Evolutionary conservation across 1,139 yeast species (phyloP).

Genomic region (Hanseniaspora uvarum): DNA sequence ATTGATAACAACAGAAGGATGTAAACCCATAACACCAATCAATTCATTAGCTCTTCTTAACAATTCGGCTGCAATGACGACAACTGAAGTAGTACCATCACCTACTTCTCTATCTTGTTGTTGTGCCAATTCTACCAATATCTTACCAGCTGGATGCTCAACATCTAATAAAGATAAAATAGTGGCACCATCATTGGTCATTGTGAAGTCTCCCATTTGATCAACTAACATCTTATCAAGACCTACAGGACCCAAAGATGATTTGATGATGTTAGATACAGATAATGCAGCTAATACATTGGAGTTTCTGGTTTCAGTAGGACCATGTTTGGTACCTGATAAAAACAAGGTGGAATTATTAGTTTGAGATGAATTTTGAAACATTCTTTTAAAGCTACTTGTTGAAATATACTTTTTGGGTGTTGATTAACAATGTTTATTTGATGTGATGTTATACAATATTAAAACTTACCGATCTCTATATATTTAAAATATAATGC

Average conservation of each 20-base stretch:
- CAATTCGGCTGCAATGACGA: constrained; percentile 86
- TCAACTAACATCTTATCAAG: constrained; percentile 97
- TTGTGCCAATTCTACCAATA: constrained; percentile 91
- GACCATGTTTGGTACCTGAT: constrained; percentile 92
- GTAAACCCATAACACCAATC: constrained; percentile 74
- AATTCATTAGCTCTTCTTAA: constrained; percentile 88
- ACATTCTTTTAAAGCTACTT: constrained; percentile 2
- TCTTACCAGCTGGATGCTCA: constrained; percentile 98
- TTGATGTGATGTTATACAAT: no score
- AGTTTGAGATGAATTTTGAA: constrained; percentile 17
- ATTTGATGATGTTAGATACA: constrained; percentile 93
- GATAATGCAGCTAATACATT: constrained; percentile 93
- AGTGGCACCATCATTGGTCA: constrained; percentile 98
- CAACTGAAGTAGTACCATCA: constrained; percentile 96
- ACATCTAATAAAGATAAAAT: constrained; percentile 83
- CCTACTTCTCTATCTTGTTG: constrained; percentile 99
- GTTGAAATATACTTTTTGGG: no score
- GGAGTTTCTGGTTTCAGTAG: constrained; percentile 93
- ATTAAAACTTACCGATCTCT: no score
- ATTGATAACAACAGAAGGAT: constrained; percentile 94
- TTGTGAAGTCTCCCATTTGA: constrained; percentile 98
- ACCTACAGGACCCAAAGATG: constrained; percentile 96
- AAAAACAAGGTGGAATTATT: constrained; percentile 54
- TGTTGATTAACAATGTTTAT: no score
- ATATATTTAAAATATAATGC: no score